Conservation (phyloP, 1,284 basidiomycete genomes). For the Ustilago crameri region DNA sequence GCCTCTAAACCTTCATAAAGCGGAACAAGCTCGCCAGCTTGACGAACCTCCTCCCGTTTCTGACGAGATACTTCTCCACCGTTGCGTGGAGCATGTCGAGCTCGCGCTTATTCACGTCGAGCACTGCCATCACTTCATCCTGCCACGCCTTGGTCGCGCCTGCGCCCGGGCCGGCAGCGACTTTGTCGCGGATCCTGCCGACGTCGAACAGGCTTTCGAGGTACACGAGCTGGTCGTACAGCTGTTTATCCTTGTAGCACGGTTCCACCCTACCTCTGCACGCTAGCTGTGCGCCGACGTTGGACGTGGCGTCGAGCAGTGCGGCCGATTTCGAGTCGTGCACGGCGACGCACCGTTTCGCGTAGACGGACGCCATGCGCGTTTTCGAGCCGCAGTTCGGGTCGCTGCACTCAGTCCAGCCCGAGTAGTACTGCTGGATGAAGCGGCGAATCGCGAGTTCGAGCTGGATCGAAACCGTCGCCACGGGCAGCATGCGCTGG, state of each 20-base stretch:
- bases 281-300: conserved; percentile 9
- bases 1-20: conserved; percentile 62
- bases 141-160: conserved; percentile 26
- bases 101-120: conserved; percentile 37
- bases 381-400: conserved; percentile 83
- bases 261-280: conserved; percentile 54
- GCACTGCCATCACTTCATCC: conserved; percentile 37
- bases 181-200: conserved; percentile 18
- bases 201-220: conserved; percentile 59
- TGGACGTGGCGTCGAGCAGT: conserved; percentile 20
- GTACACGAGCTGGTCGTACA: conserved; percentile 66
- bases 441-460: conserved; percentile 83
- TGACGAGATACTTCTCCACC: conserved; percentile 57
- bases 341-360: conserved; percentile 70
- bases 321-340: conserved; percentile 35
- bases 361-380: conserved; percentile 92
- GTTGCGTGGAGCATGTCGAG: conserved; percentile 35
- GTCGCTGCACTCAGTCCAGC: conserved; percentile 88
- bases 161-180: background rate
- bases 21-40: conserved; percentile 59
- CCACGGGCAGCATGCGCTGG: conserved; percentile 26
- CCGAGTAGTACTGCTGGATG: conserved; percentile 86
- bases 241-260: conserved; percentile 59
- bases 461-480: conserved; percentile 74
- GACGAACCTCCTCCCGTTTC: conserved; percentile 63